A percentile compares a stretch with the other conserved stretches of the same genome.
These are phyloP conservation scores for Exophiala lecanii-corni DNA, from an alignment of 2,329 filamentous ascomycete species.

Conservation along the genomic window DNA sequence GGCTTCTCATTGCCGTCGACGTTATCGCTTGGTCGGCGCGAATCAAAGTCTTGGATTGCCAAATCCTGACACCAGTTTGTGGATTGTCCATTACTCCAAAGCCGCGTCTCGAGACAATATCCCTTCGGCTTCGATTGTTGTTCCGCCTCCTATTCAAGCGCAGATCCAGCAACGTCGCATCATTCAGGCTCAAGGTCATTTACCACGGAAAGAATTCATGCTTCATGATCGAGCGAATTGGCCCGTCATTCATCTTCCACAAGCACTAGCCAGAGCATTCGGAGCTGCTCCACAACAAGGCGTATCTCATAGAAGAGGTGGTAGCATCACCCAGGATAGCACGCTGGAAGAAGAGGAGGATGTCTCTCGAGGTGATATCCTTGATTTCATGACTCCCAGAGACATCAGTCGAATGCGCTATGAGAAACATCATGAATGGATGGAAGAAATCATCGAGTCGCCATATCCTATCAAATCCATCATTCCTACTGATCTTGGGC, in stretches of 20 bases:
- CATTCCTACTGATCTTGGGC: slow-evolving; percentile 75
- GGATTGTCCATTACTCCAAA: slow-evolving; percentile 85
- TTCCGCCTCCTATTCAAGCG: slow-evolving; percentile 38
- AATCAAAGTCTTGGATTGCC: slow-evolving; percentile 66
- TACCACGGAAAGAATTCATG: slow-evolving; percentile 91
- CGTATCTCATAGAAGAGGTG: slow-evolving; percentile 37
- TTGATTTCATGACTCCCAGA: slow-evolving; percentile 82
- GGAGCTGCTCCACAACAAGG: slow-evolving; percentile 13
- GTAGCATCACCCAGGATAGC: slow-evolving; percentile 41
- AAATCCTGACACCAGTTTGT: slow-evolving; percentile 73
- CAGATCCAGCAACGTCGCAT: slow-evolving; percentile 48
- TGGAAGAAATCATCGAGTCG: slow-evolving; percentile 93
- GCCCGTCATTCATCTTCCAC: slow-evolving; percentile 73
- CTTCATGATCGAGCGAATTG: slow-evolving; percentile 83
- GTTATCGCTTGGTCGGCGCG: slow-evolving; percentile 76
- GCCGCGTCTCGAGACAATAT: slow-evolving; percentile 70
- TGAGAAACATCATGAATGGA: slow-evolving; percentile 95
- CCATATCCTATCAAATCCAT: slow-evolving; percentile 84
- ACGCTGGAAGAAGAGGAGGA: slow-evolving; percentile 85
- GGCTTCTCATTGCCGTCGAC: slow-evolving; percentile 72
- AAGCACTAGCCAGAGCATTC: slow-evolving; percentile 20
- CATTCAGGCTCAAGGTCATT: slow-evolving; percentile 71
- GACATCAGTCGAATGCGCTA: slow-evolving; percentile 86
- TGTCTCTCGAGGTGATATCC: slow-evolving; percentile 76
- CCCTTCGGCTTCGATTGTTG: slow-evolving; percentile 55